Conservation (phyloP, 2,329 filamentous ascomycete species). For the Penicillium sp. region DNA sequence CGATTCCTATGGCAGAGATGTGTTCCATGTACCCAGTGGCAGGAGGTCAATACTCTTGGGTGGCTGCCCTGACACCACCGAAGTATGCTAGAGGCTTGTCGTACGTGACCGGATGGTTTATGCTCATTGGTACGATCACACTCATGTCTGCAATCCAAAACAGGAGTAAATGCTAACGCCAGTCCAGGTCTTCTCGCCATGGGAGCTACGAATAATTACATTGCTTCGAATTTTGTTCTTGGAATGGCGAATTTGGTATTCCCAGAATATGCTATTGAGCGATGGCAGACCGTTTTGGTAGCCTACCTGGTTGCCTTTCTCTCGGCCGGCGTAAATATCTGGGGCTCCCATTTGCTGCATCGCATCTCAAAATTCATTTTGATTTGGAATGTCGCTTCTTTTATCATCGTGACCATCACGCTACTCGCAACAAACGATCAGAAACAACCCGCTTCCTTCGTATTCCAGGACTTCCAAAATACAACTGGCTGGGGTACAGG, state of each 20-base stretch:
- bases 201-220: constrained; percentile 60
- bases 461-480: constrained; percentile 61
- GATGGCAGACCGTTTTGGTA: constrained; percentile 61
- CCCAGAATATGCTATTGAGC: constrained; percentile 55
- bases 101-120: constrained; percentile 55
- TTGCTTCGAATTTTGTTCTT: constrained; percentile 60
- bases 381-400: constrained; percentile 59
- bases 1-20: constrained; percentile 64
- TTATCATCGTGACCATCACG: constrained; percentile 56
- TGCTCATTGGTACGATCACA: constrained; percentile 47
- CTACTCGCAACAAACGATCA: constrained; percentile 59
- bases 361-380: constrained; percentile 56
- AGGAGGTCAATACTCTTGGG: constrained; percentile 63
- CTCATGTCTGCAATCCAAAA: neutral
- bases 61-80: constrained; percentile 59
- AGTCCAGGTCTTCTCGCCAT: constrained; percentile 52
- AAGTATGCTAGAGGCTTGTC: constrained; percentile 49
- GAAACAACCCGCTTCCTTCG: constrained; percentile 59
- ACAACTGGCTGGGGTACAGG: constrained; percentile 56
- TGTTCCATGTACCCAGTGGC: constrained; percentile 61
- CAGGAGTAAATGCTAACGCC: neutral
- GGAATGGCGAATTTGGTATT: constrained; percentile 59
- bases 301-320: constrained; percentile 55
- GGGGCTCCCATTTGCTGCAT: constrained; percentile 55
- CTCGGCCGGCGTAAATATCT: constrained; percentile 55